Base-by-base conservation (phyloP, 2,329 filamentous ascomycete genomes). In the Ophiostoma sp. region DNA sequence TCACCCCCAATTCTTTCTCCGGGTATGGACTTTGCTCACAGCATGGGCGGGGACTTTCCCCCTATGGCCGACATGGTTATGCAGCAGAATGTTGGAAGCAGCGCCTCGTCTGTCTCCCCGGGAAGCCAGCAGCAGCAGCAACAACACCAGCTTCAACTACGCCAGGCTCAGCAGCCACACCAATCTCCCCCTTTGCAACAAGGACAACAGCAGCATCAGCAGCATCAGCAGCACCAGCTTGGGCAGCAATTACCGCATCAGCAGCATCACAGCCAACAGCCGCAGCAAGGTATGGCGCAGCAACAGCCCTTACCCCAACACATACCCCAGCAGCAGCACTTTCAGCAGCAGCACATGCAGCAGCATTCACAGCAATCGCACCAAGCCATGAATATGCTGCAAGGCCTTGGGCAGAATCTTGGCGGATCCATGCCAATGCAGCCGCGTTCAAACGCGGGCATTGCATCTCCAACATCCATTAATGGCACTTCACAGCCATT, bases 1-100 rank as follows among this genome's bases (percentile, higher is more conserved):
- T 87, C 85, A 1, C 85, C 86, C 0, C 75, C 79, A 15, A 82
- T 87, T 35, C 82, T 87, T 79, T 86, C 85, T 2, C 84, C 85
- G 0, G 78, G 78, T 4, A 78, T 83, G 70, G 86, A 87, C 4
- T 84, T 85, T 72, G 74, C 80, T 2, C 81, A 83, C 41, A 75
- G 75, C 69, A 77, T 85, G 57, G 66, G 72, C 68, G 77, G 77
- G 52, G 81, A 82, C 3, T 87, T 83, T 68, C 80, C 79, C 27
- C 77, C 83, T 11, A 84, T 87, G 72, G 78, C 83, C 1, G 85
- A 87, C 8, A 83, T 87, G 77, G 80, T 84, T 54, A 84, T 87
- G 80, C 85, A 79, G 78, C 86, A 69, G 33, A 13, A 35, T 41
- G 62, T 65, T 65, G 62, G 62, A 65, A 65, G 35, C 11, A 79